Evolutionary conservation across 2,329 filamentous ascomycete genomes (phyloP), one percentile per base, ranked within the genome.

Genomic region (Sclerotinia glacialis): DNA sequence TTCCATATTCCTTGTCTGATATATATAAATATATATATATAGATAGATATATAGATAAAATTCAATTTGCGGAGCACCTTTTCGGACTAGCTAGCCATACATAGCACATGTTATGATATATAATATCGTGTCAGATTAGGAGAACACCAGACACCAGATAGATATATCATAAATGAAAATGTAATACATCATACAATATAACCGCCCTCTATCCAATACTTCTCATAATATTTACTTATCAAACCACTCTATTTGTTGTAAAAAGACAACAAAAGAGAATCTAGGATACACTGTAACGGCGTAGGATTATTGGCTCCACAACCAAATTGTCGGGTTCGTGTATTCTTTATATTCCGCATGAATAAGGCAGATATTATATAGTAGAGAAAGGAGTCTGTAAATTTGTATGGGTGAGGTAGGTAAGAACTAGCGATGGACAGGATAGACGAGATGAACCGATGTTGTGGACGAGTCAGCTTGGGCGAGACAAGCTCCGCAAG

Each of bases 271-370:
- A 23, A 61, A 5, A 6, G 8, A 12, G 26, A 59, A 21, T 61
- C 44, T 16, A 34, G 37, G 46, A 60, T 8, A 34, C 26, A 26
- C 21, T n/a, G 14, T 34, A 58, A 64, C 40, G 50, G 52, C n/a
- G 42, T 46, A 61, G 44, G 31, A 40, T 59, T 59, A 31, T 46
- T 28, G 31, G 63, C 23, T 40, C 53, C 53, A 65, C 42, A 59
- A 65, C 63, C 63, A 65, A 58, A 34, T 37, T 50, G 42, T 18
- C 53, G 44, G 63, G 63, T 40, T 44, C 6, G n/a, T 53, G 28
- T 61, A 49, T 49, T n/a, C 46, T 61, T 61, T 49, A 50, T 44
- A 49, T n/a, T 37, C 7, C 56, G 28, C 46, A 7, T 40, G 1
- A 37, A 37, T 14, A 16, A 61, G 58, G 44, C 44, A 61, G n/a